Conservation (phyloP, 169 alveolate genomes). For the Plasmodium ovale region DNA sequence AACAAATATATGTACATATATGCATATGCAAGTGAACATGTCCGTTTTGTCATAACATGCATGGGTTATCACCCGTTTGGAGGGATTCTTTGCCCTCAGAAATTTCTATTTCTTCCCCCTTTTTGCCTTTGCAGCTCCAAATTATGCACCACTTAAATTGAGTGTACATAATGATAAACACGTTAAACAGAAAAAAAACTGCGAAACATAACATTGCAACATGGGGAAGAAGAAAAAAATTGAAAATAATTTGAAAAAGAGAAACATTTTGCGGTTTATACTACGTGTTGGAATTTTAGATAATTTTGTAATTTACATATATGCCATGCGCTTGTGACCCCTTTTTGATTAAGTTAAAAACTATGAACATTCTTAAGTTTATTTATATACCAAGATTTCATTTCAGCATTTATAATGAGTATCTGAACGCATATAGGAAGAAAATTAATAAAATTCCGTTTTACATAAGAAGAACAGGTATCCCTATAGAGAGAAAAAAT, state of each 20-base stretch:
- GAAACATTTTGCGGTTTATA: too few relatives aligned
- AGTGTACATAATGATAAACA: too few relatives aligned
- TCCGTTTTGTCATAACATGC: too few relatives aligned
- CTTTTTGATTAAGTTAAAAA: conserved; percentile 16
- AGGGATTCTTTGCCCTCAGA: not conserved
- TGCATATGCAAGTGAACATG: not conserved
- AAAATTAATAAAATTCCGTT: conserved; percentile 81
- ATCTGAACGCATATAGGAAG: conserved; percentile 58
- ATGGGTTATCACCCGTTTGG: not conserved
- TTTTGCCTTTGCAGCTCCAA: too few relatives aligned
- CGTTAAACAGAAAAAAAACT: too few relatives aligned
- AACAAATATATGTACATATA: not conserved
- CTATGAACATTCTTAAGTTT: conserved; percentile 51
- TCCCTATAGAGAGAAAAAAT: not conserved
- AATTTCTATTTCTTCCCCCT: not conserved
- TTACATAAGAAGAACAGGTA: conserved; percentile 84
- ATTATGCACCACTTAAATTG: too few relatives aligned
- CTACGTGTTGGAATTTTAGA: too few relatives aligned
- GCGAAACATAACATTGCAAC: too few relatives aligned
- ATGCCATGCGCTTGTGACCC: too few relatives aligned
- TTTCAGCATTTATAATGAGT: conserved; percentile 68
- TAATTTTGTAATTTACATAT: too few relatives aligned
- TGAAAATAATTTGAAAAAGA: too few relatives aligned
- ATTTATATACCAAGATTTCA: conserved; percentile 34
- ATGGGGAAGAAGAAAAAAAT: too few relatives aligned